A percentile compares a stretch with the other conserved stretches of the same genome.
Evolutionary conservation across 1,284 basidiomycete genomes (phyloP).

Genomic region (Peniophora sp.): DNA sequence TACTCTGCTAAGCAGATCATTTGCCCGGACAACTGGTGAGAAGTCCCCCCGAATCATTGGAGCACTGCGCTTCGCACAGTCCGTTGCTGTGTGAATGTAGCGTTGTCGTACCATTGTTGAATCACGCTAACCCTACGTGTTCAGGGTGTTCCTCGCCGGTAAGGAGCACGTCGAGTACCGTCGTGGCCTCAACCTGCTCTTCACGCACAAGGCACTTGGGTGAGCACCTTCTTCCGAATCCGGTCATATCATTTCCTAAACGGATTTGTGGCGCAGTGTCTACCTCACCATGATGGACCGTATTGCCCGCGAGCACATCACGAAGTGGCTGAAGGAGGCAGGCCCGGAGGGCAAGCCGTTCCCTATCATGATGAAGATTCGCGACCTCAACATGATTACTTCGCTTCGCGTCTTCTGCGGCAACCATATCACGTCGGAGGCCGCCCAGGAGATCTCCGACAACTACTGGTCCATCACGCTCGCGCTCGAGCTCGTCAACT

Average conservation of each 20-base stretch:
- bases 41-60: conserved; percentile 8
- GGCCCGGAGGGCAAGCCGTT: conserved; percentile 42
- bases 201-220: conserved; percentile 91
- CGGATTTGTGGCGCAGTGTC: conserved; percentile 40
- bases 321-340: conserved; percentile 59
- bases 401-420: conserved; percentile 96
- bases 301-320: conserved; percentile 76
- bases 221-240: conserved; percentile 26
- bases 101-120: background rate
- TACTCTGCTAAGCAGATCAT: conserved; percentile 89
- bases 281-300: conserved; percentile 86
- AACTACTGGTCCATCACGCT: conserved; percentile 96
- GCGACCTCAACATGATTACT: conserved; percentile 96
- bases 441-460: conserved; percentile 76
- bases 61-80: conserved; percentile 1
- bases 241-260: conserved; percentile 5
- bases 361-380: conserved; percentile 85
- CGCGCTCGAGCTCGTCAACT: conserved; percentile 97
- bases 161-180: conserved; percentile 94
- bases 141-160: conserved; percentile 93
- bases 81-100: background rate
- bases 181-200: conserved; percentile 84
- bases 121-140: conserved; percentile 2
- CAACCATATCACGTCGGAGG: conserved; percentile 77
- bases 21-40: conserved; percentile 84